Base-by-base conservation (phyloP, 2,329 filamentous ascomycete genomes). In the Exophiala oligosperma region DNA sequence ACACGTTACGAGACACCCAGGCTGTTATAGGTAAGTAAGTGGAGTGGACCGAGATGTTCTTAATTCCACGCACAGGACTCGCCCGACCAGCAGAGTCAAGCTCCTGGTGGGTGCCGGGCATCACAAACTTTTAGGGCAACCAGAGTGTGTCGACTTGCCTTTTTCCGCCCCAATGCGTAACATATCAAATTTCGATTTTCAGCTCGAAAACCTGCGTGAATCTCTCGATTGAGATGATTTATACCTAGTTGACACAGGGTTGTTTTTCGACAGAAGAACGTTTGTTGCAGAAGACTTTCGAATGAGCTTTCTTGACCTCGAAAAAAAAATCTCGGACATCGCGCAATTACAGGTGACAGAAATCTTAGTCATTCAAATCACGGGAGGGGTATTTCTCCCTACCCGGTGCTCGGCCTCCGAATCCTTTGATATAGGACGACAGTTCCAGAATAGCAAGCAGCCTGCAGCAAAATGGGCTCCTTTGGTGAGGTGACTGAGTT, bases 401-500 rank as follows among this genome's bases (percentile, higher is more conserved):
- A 48, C 12, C 26, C 44, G 44, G 26, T 24, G 28, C 54, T 40
- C 38, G 37, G 32, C 12, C 35, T 37, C 47, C 54, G 37, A 51
- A 56, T 44, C 46, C 29, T 23, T 38, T 46, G 38, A 43, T 35
- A 26, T 17, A 40, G 28, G 23, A 32, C 51, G 21, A n/a, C 51
- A 35, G 17, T 26, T 40, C 6, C 12, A n/a, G 9, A 12, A 29
- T 41, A 53, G 4, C 17, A 29, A 52, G 11, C 40, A 52, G 2
- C 11, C 38, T 32, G 37, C 55, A 46, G 21, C 43, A 64, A 43
- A 3, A 68, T 67, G 66, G 60, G 58, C 41, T 62, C 63, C 9
- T 61, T 63, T 52, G 62, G 64, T 26, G 56, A 64, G 46, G 52
- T 59, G 24, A 72, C 70, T 1, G 69, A 73, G 2, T 85, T 84